Percentiles rank a stretch among this genome's conserved stretches.
phyloP scores from a whole-genome alignment of 495 filamentous ascomycete species.

The Podospora comata region DNA sequence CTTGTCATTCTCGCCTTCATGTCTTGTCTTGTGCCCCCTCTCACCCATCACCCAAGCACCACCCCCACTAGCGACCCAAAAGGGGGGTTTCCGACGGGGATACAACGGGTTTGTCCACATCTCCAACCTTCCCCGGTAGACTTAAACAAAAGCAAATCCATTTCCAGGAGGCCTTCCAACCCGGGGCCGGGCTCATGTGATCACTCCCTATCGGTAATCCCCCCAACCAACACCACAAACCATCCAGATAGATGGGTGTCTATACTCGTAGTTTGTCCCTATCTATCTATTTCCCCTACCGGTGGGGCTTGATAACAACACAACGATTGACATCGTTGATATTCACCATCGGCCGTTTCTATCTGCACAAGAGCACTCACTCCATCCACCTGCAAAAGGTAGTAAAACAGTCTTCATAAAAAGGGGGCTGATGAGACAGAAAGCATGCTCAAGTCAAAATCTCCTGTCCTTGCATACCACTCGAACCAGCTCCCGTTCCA shows the following conservation, averaged over 20 bases:
- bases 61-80: not conserved
- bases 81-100: not conserved
- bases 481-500: not conserved
- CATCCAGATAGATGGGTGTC: too few relatives aligned
- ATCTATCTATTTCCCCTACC: too few relatives aligned
- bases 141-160: not conserved
- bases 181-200: too few relatives aligned
- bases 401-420: not conserved
- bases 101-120: not conserved
- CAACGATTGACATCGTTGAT: too few relatives aligned
- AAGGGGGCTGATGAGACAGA: not conserved
- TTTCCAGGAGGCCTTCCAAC: not conserved
- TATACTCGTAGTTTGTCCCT: too few relatives aligned
- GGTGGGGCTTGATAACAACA: too few relatives aligned
- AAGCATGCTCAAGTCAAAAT: not conserved
- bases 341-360: too few relatives aligned
- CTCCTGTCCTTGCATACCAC: not conserved
- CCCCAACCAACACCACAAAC: too few relatives aligned
- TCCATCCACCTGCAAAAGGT: not conserved
- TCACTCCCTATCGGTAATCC: too few relatives aligned
- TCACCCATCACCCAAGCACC: not conserved
- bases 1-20: too few relatives aligned
- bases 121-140: not conserved
- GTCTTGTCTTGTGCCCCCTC: not conserved
- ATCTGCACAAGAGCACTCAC: not conserved